Conservation (phyloP, 2,329 filamentous ascomycete genomes). For the Thyridium curvatum region DNA sequence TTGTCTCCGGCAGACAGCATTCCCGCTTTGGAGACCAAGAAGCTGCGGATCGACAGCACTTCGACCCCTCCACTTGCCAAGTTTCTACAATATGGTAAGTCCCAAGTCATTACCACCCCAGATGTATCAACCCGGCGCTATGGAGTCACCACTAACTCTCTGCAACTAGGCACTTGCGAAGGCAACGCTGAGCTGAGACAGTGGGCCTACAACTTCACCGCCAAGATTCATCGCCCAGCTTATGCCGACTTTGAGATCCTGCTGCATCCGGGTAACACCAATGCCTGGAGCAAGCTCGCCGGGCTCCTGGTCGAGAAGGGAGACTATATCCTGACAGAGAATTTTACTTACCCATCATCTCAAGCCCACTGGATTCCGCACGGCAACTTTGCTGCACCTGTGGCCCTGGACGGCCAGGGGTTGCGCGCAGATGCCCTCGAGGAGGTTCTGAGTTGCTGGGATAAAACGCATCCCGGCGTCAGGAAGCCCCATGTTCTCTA, state of each 20-base stretch:
- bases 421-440: slow-evolving; percentile 14
- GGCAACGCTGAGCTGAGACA: slow-evolving; percentile 3
- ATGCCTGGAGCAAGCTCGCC: slow-evolving; percentile 23
- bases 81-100: slow-evolving; percentile 9
- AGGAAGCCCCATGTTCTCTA: slow-evolving; percentile 11
- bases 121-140: no score
- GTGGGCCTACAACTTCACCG: slow-evolving; percentile 10
- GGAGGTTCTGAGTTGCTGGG: slow-evolving; percentile 14
- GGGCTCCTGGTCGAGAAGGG: slow-evolving; percentile 18
- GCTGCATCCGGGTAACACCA: slow-evolving; percentile 21
- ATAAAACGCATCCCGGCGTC: slow-evolving; percentile 6
- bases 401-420: slow-evolving; percentile 18
- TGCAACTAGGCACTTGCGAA: slow-evolving; percentile 4
- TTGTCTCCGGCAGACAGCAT: background rate
- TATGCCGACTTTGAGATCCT: slow-evolving; percentile 13
- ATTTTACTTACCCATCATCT: slow-evolving; percentile 22
- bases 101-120: background rate
- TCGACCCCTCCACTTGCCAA: background rate
- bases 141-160: no score
- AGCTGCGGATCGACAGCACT: background rate
- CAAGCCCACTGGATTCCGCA: slow-evolving; percentile 21
- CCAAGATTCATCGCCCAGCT: slow-evolving; percentile 13
- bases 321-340: slow-evolving; percentile 20
- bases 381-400: slow-evolving; percentile 15
- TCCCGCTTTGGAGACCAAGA: background rate